Evolutionary conservation across 2,329 filamentous ascomycete species (phyloP), one percentile per base, ranked within the genome.

Genomic region (Talaromyces sp.): DNA sequence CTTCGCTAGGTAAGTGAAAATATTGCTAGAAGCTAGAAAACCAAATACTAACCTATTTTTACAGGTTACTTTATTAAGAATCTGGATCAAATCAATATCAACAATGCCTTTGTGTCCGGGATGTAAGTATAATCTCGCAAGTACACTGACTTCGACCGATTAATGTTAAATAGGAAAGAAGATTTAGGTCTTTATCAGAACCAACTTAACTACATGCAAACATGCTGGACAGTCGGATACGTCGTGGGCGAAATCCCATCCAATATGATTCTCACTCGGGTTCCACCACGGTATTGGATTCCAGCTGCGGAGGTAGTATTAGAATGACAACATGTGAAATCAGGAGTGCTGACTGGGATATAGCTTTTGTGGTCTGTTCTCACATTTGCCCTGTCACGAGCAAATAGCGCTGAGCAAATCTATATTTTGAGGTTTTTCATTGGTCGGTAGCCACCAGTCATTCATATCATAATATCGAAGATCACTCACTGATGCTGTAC

Each of bases 171-270:
- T 59, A 79, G 77, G 81, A 79, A 84, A 67, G 80, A 84, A 65
- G 83, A 85, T 58, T 71, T 85, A 0, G 68, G 73, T 1, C 70
- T 86, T 22, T 79, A 81, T 53, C 77, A 78, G 1, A 85, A 86
- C 64, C 74, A 87, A 60, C 74, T 85, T 33, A 85, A 85, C 58
- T 81, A 81, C 58, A 81, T 82, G 72, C 76, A 84, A 57, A 81
- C 83, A 0, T 80, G 78, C 30, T 88, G 85, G 77, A 86, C 83
- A 0, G 78, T 84, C 0, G 85, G 85, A 9, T 88, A 88, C 65
- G 81, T 85, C 0, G 75, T 88, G 55, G 80, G 80, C 3, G 74
- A 82, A 60, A 76, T 83, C 13, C 81, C 81, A 0, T 80, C 75
- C 53, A 83, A 84, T 61, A 74, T 85, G 10, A 72, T 84, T 7